These are phyloP conservation scores for Beauveria bassiana DNA, from an alignment of 2,329 filamentous ascomycete genomes.

Conservation along the genomic window DNA sequence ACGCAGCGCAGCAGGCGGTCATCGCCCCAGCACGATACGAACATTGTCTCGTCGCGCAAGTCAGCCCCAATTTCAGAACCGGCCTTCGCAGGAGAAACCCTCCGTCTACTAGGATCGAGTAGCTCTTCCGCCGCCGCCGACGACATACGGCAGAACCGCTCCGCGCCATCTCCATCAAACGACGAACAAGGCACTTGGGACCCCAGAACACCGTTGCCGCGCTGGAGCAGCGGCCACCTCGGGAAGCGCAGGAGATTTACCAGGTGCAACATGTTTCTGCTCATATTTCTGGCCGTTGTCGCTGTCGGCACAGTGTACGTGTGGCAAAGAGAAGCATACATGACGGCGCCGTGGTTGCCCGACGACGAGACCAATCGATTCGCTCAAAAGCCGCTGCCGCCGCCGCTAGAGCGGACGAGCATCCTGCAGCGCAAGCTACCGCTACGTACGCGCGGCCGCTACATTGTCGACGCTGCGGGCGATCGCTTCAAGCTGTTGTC, in stretches of 20 bases:
- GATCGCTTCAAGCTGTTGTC: slow-evolving; percentile 54
- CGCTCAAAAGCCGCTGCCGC: slow-evolving; percentile 38
- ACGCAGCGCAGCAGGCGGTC: not conserved
- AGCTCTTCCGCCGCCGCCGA: not conserved
- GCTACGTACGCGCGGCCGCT: slow-evolving; percentile 49
- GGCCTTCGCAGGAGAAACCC: not conserved
- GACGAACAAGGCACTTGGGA: not conserved
- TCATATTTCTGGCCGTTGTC: not conserved
- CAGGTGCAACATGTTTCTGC: not conserved
- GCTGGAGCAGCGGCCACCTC: not conserved
- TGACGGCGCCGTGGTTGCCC: slow-evolving; percentile 40
- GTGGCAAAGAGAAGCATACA: slow-evolving; percentile 36
- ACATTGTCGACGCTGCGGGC: slow-evolving; percentile 51
- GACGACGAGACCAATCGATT: slow-evolving; percentile 40
- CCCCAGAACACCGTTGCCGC: not conserved
- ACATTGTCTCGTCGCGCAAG: not conserved
- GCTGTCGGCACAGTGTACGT: slow-evolving; percentile 25
- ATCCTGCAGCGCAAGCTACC: slow-evolving; percentile 47
- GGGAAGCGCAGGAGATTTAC: not conserved
- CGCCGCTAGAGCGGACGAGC: slow-evolving; percentile 33
- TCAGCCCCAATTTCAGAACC: not conserved
- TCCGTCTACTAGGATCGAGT: not conserved
- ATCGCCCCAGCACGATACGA: not conserved
- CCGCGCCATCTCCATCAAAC: not conserved
- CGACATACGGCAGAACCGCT: not conserved